These are phyloP conservation scores for Saccharum spontaneum DNA, from an alignment of 176 grass and related monocot species.

Conservation along the genomic window DNA sequence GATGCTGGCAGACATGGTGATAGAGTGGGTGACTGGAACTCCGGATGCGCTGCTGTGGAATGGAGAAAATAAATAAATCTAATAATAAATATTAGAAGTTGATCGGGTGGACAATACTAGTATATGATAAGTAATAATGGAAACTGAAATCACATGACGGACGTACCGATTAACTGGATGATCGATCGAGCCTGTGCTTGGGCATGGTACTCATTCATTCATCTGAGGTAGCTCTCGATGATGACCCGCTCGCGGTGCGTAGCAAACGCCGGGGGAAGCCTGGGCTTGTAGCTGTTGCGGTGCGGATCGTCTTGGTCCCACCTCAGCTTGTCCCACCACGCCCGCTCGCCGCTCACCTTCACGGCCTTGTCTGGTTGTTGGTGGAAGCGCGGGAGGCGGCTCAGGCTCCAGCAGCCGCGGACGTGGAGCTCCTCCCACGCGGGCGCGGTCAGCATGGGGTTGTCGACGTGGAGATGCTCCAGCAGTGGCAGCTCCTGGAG, in stretches of 20 bases:
- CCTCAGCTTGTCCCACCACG: background rate
- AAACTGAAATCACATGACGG: background rate
- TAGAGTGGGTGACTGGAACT: background rate
- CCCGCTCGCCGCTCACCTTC: conserved; percentile 11
- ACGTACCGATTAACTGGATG: too few relatives aligned
- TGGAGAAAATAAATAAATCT: background rate
- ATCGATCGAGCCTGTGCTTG: too few relatives aligned
- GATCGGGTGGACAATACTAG: too few relatives aligned
- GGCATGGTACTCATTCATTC: background rate
- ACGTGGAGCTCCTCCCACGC: background rate
- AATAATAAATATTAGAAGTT: background rate
- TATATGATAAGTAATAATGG: too few relatives aligned
- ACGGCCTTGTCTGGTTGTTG: background rate
- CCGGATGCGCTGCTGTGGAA: background rate
- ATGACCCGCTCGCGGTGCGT: background rate
- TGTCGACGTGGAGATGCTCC: background rate
- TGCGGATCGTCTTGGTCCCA: background rate
- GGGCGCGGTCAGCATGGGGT: background rate
- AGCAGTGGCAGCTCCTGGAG: conserved; percentile 31
- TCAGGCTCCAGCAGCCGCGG: conserved; percentile 21
- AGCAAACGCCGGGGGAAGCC: background rate
- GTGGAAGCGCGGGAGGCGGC: background rate
- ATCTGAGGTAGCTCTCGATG: conserved; percentile 29
- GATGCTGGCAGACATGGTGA: background rate
- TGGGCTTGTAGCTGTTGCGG: background rate